Base-by-base conservation (phyloP, 2,329 filamentous ascomycete genomes). In the Phyllosticta citriasiana region DNA sequence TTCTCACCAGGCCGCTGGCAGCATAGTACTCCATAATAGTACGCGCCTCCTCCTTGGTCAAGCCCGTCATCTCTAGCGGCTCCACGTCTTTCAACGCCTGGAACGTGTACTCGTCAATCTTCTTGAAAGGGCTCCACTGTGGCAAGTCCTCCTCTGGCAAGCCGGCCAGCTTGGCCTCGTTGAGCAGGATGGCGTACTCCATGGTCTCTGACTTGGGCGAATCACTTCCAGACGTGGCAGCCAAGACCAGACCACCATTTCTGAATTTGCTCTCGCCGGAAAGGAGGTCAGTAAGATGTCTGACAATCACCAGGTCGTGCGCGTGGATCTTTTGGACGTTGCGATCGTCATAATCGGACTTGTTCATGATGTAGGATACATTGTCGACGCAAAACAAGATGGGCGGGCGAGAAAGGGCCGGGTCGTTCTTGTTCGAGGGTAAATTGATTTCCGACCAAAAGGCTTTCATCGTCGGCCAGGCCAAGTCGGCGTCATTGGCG, bases 1-100 rank as follows among this genome's bases (percentile, higher is more conserved):
- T 79, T 65, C 88, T 83, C 70, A 96, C 72, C 71, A 96, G 79
- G 12, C 93, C 94, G 73, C 90, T 95, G 40, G 84, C 85, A 4
- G 90, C 91, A 80, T 93, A 97, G 77, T 97, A 97, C 78, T 97
- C 91, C 85, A 97, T 87, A 67, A 96, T 79, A 0, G 85, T 82
- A 63, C 87, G 83, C 10, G 89, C 86, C 76, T 97, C 93, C 1
- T 81, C 76, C 74, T 87, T 89, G 67, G 79, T 87, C 66, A 97
- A 69, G 8, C 89, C 88, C 52, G 82, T 80, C 22, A 96, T 71
- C 22, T 82, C 80, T 66, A 80, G 73, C 2, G 82, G 71, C 33
- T 78, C 74, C 12, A 82, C 72, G 7, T 71, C 71, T 61, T 76
- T 74, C 62, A 79, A 64, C 2, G 67, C 71, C 1, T 80, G 76